Evolutionary conservation across 2,329 filamentous ascomycete genomes (phyloP), one percentile per base, ranked within the genome.

Genomic region (Pezizomycotina sp.): DNA sequence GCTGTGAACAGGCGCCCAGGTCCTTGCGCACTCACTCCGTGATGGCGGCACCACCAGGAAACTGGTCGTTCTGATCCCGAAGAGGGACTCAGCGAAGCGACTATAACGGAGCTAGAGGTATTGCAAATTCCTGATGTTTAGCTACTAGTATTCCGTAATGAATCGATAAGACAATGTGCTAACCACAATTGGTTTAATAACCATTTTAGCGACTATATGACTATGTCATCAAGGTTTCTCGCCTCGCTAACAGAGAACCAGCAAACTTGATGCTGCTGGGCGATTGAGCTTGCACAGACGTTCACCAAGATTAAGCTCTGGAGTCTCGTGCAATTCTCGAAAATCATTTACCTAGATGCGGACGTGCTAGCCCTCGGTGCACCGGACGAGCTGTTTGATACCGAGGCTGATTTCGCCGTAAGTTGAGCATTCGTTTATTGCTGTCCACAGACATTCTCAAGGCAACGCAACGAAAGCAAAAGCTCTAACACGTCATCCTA

Each of bases 261-360:
- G 73, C 72, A 39, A 95, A 95, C 53, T 70, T 98, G 38, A 74
- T 77, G 57, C 69, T 95, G 37, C 93, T 98, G 84, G 74, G 83
- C 55, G 89, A 34, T 69, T 74, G 46, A 89, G 98, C 54, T 67
- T 98, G 32, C 86, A 53, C 86, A 83, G 18, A 79, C 84, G 46
- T 95, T 95, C 55, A 95, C 89, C 49, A 98, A 98, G 63, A 84
- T 98, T 59, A 74, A 81, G 48, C 66, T 98, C 12, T 98, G 89
- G 89, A 79, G 76, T 47, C 78, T 84, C 58, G 76, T 71, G 3
- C 82, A 92, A 54, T 98, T 86, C 58, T 72, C 76, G 47, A 86
- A 77, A 60, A 81, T 98, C 38, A 79, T 98, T 39, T 98, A 95
- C 58, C 66, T 98, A 46, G 89, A 98, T 55, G 79, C 84, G 44